Evolutionary conservation across 2,329 filamentous ascomycete genomes (phyloP).

Genomic region (Venturia carpophila): DNA sequence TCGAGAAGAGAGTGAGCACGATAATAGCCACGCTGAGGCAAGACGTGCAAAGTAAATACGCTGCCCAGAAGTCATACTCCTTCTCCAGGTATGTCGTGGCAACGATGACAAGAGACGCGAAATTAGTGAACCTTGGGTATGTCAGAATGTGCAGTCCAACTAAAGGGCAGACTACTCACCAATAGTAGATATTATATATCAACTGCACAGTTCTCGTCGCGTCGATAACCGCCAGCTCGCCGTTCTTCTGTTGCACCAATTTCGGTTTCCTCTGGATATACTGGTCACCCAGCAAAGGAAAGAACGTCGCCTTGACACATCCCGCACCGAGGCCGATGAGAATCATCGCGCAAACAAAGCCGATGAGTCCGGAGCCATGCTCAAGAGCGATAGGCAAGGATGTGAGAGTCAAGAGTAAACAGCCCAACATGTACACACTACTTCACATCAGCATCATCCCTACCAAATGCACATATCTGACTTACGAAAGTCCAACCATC

Average conservation of each 20-base stretch:
- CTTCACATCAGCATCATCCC: slow-evolving; percentile 17
- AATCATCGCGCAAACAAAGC: slow-evolving; percentile 28
- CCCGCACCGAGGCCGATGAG: slow-evolving; percentile 35
- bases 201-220: slow-evolving; percentile 32
- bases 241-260: slow-evolving; percentile 22
- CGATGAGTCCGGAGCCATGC: slow-evolving; percentile 21
- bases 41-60: slow-evolving; percentile 53
- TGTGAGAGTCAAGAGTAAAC: slow-evolving; percentile 24
- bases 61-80: slow-evolving; percentile 58
- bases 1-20: slow-evolving; percentile 38
- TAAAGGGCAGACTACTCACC: slow-evolving; percentile 23
- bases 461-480: not conserved
- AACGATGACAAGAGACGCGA: slow-evolving; percentile 51
- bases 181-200: slow-evolving; percentile 36
- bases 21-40: slow-evolving; percentile 54
- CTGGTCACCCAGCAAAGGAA: slow-evolving; percentile 33
- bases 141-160: not conserved
- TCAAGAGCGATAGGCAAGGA: slow-evolving; percentile 24
- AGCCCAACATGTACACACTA: slow-evolving; percentile 20
- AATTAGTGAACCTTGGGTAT: slow-evolving; percentile 21
- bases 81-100: slow-evolving; percentile 61
- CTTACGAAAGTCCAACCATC: slow-evolving; percentile 26
- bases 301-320: slow-evolving; percentile 30
- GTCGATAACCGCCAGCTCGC: slow-evolving; percentile 30
- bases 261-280: slow-evolving; percentile 25